Percentiles rank a stretch among this genome's conserved stretches.
Conservation (phyloP, 805 yeast genomes). For the Hanseniaspora mollemarum region DNA sequence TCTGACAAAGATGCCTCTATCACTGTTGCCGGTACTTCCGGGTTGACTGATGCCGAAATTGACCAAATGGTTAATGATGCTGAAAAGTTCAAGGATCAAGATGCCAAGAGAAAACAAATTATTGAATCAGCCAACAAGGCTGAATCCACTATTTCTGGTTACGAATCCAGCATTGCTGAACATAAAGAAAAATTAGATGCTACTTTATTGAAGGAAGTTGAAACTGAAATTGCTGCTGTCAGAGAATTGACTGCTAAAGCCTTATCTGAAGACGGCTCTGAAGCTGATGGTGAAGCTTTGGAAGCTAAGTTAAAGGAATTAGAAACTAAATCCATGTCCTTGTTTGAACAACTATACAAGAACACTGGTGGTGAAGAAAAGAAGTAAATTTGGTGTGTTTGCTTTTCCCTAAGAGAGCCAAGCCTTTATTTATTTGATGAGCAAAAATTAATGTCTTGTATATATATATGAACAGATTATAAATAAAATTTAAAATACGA, state of each 20-base stretch:
- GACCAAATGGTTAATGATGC: slow-evolving; percentile 87
- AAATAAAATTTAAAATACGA: background rate
- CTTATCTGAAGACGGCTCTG: slow-evolving; percentile 41
- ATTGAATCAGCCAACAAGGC: slow-evolving; percentile 72
- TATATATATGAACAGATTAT: background rate
- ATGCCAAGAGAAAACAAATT: slow-evolving; percentile 72
- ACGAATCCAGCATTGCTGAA: slow-evolving; percentile 73
- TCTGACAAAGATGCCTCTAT: slow-evolving; percentile 88
- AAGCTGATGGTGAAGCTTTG: slow-evolving; percentile 45
- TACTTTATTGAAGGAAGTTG: slow-evolving; percentile 37
- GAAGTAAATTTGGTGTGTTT: slow-evolving; percentile 6
- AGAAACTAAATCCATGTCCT: slow-evolving; percentile 62
- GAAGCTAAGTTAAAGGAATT: slow-evolving; percentile 65
- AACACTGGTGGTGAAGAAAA: slow-evolving; percentile 18
- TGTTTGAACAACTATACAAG: slow-evolving; percentile 52
- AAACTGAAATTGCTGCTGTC: slow-evolving; percentile 43
- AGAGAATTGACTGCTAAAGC: slow-evolving; percentile 59
- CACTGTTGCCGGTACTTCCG: slow-evolving; percentile 93
- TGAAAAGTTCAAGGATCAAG: slow-evolving; percentile 77
- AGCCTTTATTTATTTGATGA: background rate
- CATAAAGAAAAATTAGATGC: slow-evolving; percentile 50
- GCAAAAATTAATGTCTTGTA: background rate
- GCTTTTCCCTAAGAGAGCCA: background rate
- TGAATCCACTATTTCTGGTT: slow-evolving; percentile 71
- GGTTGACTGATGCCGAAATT: slow-evolving; percentile 79